phyloP scores from a whole-genome alignment of 2,329 filamentous ascomycete species.

The Colletotrichum cordylinicola region DNA sequence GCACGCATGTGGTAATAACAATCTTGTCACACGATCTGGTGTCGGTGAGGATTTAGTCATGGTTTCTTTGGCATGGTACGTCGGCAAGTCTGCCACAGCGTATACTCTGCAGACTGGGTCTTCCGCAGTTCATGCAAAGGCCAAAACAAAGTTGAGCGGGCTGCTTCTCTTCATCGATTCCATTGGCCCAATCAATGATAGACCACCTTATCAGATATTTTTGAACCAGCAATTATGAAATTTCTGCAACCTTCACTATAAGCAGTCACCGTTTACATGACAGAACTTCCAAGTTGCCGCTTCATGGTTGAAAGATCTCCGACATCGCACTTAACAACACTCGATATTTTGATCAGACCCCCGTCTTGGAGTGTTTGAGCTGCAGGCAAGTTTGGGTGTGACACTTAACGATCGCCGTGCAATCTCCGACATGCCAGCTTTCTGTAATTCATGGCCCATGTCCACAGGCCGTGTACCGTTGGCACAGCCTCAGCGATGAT shows the following conservation, averaged over 20 bases:
- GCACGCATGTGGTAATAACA: not conserved
- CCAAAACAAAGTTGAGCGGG: not conserved
- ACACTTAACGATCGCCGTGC: not conserved
- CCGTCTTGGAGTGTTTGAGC: not conserved
- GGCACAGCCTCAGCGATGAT: not conserved
- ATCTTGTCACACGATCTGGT: not conserved
- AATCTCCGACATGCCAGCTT: not conserved
- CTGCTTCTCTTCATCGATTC: not conserved
- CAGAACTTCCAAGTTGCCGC: not conserved
- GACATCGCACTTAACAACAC: not conserved
- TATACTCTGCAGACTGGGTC: not conserved
- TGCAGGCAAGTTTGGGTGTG: not conserved
- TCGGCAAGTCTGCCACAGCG: not conserved
- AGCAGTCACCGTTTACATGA: not conserved
- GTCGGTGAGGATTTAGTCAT: not conserved
- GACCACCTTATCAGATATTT: not conserved
- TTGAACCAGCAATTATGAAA: not conserved
- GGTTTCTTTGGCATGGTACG: not conserved
- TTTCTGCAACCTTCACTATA: rapidly evolving
- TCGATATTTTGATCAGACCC: not conserved
- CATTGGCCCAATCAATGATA: not conserved
- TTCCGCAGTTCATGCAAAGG: not conserved
- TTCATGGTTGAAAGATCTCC: not conserved
- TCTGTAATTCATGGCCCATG: not conserved
- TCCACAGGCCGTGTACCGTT: not conserved